Evolutionary conservation across 768 basidiomycete genomes (phyloP), one percentile per base, ranked within the genome.

Genomic region (Asterophora lycoperdoides): DNA sequence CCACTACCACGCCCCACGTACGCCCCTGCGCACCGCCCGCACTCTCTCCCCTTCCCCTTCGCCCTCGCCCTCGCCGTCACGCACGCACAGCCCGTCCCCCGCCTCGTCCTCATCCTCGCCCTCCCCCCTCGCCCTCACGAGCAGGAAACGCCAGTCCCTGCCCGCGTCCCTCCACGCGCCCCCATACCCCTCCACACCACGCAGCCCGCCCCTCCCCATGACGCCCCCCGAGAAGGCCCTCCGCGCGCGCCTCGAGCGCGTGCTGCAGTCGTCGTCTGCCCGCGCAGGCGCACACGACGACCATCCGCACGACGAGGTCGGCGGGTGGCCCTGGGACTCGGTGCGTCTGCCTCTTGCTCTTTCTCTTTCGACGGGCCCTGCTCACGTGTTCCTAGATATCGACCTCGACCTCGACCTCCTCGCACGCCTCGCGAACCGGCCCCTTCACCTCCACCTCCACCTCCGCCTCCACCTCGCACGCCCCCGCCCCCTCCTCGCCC

Each of bases 211-310:
- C 5, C 43, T 61, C 2, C 46, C 56, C 7, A 54, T 73, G 57
- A 74, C 74, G 13, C 79, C 77, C 0, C 80, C 78, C 45, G 78
- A 76, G 56, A 76, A 76, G 37, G 81, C 77, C 18, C 68, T 82
- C 19, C 71, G 76, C 7, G 74, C 68, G 41, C 68, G 77, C 9
- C 64, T 82, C 14, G 81, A 83, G 64, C 63, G 74, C 1, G 79
- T 80, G 39, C n/a, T n/a, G n/a, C n/a, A n/a, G n/a, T n/a, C n/a
- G 13, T n/a, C 32, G 9, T 39, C 23, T 23, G 23, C 3, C 23
- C 23, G 23, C n/a, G 17, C 14, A 19, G n/a, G 3, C 45, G 37
- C 9, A n/a, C 29, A 5, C 29, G 19, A 10, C n/a, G n/a, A n/a
- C n/a, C n/a, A n/a, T n/a, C n/a, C n/a, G 38, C 8, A 5, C 20